Evolutionary conservation across 2,329 filamentous ascomycete genomes (phyloP), one percentile per base, ranked within the genome.

Genomic region (Sporothrix mexicana): DNA sequence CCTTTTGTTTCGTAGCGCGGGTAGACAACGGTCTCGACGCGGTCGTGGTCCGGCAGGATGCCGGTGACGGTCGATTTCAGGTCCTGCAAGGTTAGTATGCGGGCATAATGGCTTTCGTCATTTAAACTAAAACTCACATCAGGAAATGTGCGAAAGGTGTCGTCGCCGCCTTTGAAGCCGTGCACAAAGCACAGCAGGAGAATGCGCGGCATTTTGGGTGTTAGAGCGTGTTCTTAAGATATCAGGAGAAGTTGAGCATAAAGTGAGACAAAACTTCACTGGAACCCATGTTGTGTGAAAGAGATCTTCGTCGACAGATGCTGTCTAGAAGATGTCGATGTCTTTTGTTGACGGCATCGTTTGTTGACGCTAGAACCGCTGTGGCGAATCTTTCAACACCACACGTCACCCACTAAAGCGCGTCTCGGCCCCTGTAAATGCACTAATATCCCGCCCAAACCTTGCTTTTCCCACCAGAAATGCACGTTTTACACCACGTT

Each of bases 1-100:
- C 92, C 92, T 73, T 88, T 86, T 0, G 92, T 94, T 78, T 93
- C 91, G 81, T 90, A 94, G 77, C 89, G 88, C 1, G 92, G 92
- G 78, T 93, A 93, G 20, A 91, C 85, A 55, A 90, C 82, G 3
- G 88, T 86, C 55, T 88, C 83, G 45, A 93, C 85, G 68, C 67
- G 53, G 67, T 73, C 47, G 66, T 51, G 67, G 67, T 70, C 57
- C n/a, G 71, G 71, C 51, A 69, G 15, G 45, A 69, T 47, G 47
- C 66, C 13, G 57, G 66, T 43, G 43, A 69, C 55, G 15, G 59
- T 36, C 3, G 17, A 10, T 64, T 62, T 43, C 0, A 85, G 84
- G 72, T 92, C 83, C 45, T 89, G 86, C 2, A 15, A 20, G 3
- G 57, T 69, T 6, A 53, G 55, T 20, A 13, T 45, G 7, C 45